A percentile compares a stretch with the other conserved stretches of the same genome.
Evolutionary conservation across 306 rosid genomes (phyloP).

Genomic region (Astragalus glycyphyllos): DNA sequence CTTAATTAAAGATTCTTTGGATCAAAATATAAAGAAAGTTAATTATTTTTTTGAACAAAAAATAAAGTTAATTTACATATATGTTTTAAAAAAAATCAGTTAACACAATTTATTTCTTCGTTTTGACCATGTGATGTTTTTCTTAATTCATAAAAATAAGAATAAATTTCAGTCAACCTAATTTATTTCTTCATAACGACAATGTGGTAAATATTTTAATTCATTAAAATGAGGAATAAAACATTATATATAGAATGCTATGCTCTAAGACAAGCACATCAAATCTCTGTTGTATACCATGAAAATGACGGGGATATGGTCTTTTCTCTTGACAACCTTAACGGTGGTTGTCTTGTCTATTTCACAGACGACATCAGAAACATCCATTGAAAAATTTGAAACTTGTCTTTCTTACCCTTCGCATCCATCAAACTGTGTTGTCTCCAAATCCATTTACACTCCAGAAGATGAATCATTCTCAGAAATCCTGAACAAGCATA

Average conservation of each 20-base stretch:
- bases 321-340: neutral
- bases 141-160: too few species aligned
- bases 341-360: neutral
- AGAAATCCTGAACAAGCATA: conserved; percentile 31
- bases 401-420: neutral
- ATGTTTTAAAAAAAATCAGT: too few species aligned
- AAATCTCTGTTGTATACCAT: neutral
- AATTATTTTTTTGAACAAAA: too few species aligned
- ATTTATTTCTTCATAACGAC: too few species aligned
- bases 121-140: too few species aligned
- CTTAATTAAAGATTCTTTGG: too few species aligned
- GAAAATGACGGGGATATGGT: neutral
- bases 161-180: too few species aligned
- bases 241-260: conserved; percentile 1
- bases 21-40: too few species aligned
- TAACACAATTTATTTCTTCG: too few species aligned
- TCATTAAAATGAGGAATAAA: too few species aligned
- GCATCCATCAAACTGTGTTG: neutral
- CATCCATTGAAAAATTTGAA: conserved; percentile 13
- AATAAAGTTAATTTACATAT: too few species aligned
- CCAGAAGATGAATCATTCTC: conserved; percentile 11
- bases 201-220: too few species aligned
- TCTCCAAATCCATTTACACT: conserved; percentile 5
- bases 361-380: neutral
- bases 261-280: neutral